phyloP scores from a whole-genome alignment of 768 basidiomycete species.

The Suillus plorans region DNA sequence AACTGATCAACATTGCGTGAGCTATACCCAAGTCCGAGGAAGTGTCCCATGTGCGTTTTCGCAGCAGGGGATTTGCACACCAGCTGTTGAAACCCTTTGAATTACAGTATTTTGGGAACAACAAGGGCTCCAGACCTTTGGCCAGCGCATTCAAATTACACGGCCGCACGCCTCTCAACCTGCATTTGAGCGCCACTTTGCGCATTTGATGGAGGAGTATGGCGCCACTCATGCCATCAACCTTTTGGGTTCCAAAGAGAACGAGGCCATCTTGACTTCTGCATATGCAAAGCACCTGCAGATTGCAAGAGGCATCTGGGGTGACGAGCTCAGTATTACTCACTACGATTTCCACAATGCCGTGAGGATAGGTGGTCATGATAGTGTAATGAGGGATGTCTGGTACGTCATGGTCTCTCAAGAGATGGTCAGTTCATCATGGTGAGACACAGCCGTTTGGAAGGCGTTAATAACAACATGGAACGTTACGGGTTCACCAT shows the following conservation, averaged over 20 bases:
- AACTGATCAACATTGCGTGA: constrained; percentile 83
- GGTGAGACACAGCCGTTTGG: constrained; percentile 50
- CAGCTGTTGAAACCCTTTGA: constrained; percentile 13
- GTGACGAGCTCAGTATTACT: constrained; percentile 74
- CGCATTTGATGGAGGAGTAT: constrained; percentile 84
- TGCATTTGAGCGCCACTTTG: constrained; percentile 93
- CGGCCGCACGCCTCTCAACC: constrained; percentile 95
- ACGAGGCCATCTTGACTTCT: constrained; percentile 79
- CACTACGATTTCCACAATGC: constrained; percentile 93
- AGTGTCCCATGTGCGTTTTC: constrained; percentile 84
- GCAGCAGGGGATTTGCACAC: background rate
- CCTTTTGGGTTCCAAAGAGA: constrained; percentile 88
- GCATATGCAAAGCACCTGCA: constrained; percentile 84
- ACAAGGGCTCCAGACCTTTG: constrained; percentile 92
- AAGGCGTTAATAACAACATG: constrained; percentile 57
- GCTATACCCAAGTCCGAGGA: constrained; percentile 92
- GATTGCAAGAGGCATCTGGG: constrained; percentile 58
- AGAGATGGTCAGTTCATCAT: constrained; percentile 6
- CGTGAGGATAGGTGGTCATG: constrained; percentile 81
- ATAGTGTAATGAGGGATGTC: constrained; percentile 76
- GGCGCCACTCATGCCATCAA: constrained; percentile 85
- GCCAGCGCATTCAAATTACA: constrained; percentile 92
- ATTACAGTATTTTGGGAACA: constrained; percentile 96
- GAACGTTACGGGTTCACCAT: constrained; percentile 87
- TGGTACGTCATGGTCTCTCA: constrained; percentile 38